Percentiles rank a stretch among this genome's conserved stretches.
Evolutionary conservation across 163 green algal species (phyloP).

Genomic region (Chlorella variabilis): DNA sequence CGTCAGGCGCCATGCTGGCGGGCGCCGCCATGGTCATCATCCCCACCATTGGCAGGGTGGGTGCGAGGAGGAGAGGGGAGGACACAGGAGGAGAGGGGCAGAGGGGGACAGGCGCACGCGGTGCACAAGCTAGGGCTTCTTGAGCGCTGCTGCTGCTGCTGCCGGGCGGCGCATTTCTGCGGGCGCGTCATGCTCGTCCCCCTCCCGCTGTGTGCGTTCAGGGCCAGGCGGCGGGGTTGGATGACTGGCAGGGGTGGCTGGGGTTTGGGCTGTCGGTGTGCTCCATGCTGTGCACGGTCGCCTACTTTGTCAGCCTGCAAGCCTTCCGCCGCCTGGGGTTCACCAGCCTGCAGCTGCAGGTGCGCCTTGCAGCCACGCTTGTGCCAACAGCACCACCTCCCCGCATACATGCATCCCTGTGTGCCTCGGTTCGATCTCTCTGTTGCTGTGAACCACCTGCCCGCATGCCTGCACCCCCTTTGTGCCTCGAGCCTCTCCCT

Average conservation of each 20-base stretch:
- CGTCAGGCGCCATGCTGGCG: conserved; percentile 4
- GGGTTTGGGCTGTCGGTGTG: conserved; percentile 22
- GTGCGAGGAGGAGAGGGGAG: neutral
- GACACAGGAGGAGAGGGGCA: neutral
- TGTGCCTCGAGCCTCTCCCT: too few species aligned
- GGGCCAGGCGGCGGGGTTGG: neutral
- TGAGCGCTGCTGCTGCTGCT: too few species aligned
- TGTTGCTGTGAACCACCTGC: too few species aligned
- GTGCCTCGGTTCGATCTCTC: too few species aligned
- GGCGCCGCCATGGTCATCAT: conserved; percentile 25
- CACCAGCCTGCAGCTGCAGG: conserved; percentile 32
- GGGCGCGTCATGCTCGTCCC: too few species aligned
- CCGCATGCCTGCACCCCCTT: too few species aligned
- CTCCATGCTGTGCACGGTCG: neutral
- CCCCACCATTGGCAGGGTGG: neutral
- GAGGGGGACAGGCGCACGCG: too few species aligned
- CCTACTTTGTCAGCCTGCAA: conserved; percentile 32
- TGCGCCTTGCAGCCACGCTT: neutral
- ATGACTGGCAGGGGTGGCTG: conserved; percentile 23
- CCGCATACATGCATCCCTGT: too few species aligned
- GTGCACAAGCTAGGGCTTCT: too few species aligned
- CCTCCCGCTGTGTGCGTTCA: too few species aligned
- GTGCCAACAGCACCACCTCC: too few species aligned
- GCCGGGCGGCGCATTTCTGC: too few species aligned
- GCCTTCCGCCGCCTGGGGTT: conserved; percentile 24